Evolutionary conservation across 2,329 filamentous ascomycete genomes (phyloP).

Genomic region (Cladorrhinum sp.): DNA sequence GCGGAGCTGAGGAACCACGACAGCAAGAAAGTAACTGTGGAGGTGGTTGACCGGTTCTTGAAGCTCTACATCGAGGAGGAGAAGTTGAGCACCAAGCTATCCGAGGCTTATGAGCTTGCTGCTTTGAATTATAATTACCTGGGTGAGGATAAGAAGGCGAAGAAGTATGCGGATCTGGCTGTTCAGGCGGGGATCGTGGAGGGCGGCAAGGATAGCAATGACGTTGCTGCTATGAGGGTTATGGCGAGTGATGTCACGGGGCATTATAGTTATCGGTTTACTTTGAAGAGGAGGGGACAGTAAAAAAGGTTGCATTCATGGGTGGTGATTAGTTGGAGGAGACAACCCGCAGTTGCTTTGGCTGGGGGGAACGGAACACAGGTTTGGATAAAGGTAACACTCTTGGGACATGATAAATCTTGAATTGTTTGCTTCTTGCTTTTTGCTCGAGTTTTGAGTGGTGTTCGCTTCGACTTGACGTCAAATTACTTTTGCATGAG

Average conservation of each 20-base stretch:
- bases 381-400: too few relatives aligned
- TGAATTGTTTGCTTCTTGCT: too few relatives aligned
- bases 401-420: too few relatives aligned
- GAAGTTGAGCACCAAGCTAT: conserved; percentile 37
- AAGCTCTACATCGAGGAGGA: conserved; percentile 35
- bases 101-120: conserved; percentile 39
- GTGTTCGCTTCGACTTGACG: too few relatives aligned
- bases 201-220: conserved; percentile 34
- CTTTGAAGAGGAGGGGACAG: conserved; percentile 21
- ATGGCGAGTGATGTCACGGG: conserved; percentile 33
- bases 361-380: too few relatives aligned
- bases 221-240: conserved; percentile 36
- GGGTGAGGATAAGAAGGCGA: conserved; percentile 31
- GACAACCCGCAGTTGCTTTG: too few relatives aligned
- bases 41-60: conserved; percentile 34
- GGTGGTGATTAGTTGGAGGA: too few relatives aligned
- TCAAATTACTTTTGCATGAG: too few relatives aligned
- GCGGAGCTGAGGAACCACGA: conserved; percentile 28
- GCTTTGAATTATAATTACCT: conserved; percentile 41
- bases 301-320: too few relatives aligned
- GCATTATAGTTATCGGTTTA: conserved; percentile 31
- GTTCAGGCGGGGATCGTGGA: conserved; percentile 37
- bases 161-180: conserved; percentile 36
- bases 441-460: too few relatives aligned
- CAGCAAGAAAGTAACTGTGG: conserved; percentile 25